Conservation (phyloP, 495 filamentous ascomycete genomes). For the Lasiosphaeria miniovina region DNA sequence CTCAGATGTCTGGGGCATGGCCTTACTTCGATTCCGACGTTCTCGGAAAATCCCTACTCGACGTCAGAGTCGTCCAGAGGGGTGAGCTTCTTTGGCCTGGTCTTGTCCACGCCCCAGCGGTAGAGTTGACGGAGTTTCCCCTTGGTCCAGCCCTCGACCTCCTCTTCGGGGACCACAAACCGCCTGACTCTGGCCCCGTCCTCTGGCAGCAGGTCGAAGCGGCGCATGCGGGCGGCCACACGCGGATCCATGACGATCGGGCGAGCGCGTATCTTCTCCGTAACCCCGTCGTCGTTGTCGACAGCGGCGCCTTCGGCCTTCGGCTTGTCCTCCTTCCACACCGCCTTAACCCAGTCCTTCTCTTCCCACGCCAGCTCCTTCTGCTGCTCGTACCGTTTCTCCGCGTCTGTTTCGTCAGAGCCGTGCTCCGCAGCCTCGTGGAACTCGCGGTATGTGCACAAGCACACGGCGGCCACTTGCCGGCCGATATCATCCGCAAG, state of each 20-base stretch:
- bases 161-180: constrained; percentile 62
- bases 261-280: constrained; percentile 72
- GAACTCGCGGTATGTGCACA: constrained; percentile 58
- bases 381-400: constrained; percentile 60
- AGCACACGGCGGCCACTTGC: constrained; percentile 80
- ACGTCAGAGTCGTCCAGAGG: constrained; percentile 27
- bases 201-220: constrained; percentile 62
- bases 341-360: constrained; percentile 79
- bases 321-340: constrained; percentile 64
- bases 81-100: constrained; percentile 23
- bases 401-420: constrained; percentile 16
- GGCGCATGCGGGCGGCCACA: constrained; percentile 77
- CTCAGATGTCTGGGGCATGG: no score
- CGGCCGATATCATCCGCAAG: constrained; percentile 86
- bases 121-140: constrained; percentile 43
- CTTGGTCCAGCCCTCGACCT: constrained; percentile 63
- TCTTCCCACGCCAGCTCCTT: constrained; percentile 74
- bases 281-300: constrained; percentile 17
- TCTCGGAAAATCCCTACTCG: constrained; percentile 10
- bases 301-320: constrained; percentile 43
- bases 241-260: constrained; percentile 74
- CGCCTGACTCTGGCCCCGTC: constrained; percentile 63
- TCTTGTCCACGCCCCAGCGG: constrained; percentile 39
- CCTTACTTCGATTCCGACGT: neutral
- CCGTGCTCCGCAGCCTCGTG: constrained; percentile 25